A percentile compares a stretch with the other conserved stretches of the same genome.
These are phyloP conservation scores for Solanum arcanum DNA, from an alignment of 257 asterid genomes.

Conservation along the genomic window DNA sequence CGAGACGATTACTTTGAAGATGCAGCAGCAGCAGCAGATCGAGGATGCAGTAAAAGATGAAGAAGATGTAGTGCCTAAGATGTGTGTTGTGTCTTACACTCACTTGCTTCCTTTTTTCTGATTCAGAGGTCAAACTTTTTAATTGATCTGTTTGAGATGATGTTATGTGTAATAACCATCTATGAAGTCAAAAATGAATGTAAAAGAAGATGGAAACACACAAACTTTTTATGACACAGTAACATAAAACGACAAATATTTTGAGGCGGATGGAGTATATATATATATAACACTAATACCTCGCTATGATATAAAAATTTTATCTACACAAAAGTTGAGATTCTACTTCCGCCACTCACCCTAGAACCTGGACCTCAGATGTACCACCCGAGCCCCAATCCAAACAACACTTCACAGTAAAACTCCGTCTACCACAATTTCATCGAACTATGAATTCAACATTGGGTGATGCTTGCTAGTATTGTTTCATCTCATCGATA, in stretches of 20 bases:
- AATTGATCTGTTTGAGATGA: not conserved
- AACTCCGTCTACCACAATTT: not conserved
- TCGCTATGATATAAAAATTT: not conserved
- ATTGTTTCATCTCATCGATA: not conserved
- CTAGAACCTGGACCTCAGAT: not conserved
- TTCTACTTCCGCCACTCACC: not conserved
- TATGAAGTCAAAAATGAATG: not conserved
- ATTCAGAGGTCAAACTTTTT: not conserved
- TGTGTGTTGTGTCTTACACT: not conserved
- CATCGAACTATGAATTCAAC: not conserved
- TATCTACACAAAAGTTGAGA: not conserved
- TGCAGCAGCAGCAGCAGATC: not conserved
- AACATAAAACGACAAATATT: not conserved
- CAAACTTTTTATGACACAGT: not conserved
- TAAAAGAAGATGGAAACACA: not conserved
- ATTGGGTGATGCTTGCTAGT: not conserved
- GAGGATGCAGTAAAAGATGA: not conserved
- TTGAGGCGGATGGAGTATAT: not conserved
- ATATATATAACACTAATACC: not conserved
- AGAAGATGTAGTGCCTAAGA: not conserved
- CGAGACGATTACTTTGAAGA: constrained; percentile 68
- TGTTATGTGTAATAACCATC: not conserved
- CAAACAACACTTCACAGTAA: not conserved
- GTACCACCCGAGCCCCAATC: not conserved
- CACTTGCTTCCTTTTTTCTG: not conserved